A percentile compares a stretch with the other conserved stretches of the same genome.
These are phyloP conservation scores for Periglandula ipomoeae DNA, from an alignment of 2,329 filamentous ascomycete species.

Conservation along the genomic window DNA sequence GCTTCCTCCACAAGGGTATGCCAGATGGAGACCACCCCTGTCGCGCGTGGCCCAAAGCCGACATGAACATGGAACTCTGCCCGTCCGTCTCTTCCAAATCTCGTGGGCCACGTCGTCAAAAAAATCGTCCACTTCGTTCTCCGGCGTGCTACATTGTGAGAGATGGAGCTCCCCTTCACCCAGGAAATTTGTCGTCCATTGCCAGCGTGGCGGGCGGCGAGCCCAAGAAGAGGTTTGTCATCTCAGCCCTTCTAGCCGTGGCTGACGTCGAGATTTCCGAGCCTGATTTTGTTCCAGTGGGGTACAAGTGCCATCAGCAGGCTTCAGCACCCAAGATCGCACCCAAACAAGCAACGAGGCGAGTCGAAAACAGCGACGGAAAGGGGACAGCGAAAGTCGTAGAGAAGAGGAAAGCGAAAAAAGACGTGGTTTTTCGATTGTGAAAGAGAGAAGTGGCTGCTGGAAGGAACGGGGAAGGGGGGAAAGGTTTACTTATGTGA, in stretches of 20 bases:
- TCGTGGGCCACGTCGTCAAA: conserved; percentile 1
- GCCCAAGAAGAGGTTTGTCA: background rate
- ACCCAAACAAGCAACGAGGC: background rate
- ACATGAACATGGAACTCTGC: background rate
- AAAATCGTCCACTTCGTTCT: background rate
- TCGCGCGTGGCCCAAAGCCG: conserved; percentile 6
- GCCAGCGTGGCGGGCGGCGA: background rate
- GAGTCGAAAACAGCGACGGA: conserved; percentile 6
- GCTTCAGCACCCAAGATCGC: background rate
- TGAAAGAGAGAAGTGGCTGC: conserved; percentile 15
- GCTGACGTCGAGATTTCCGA: background rate
- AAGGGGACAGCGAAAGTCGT: conserved; percentile 5
- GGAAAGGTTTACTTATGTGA: conserved; percentile 29
- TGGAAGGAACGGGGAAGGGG: conserved; percentile 21
- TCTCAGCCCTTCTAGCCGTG: too few species aligned
- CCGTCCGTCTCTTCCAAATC: background rate
- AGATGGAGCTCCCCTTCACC: background rate
- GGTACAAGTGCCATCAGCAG: conserved; percentile 4
- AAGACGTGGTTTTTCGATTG: conserved; percentile 12
- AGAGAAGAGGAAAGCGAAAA: conserved; percentile 7
- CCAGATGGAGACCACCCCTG: conserved; percentile 8
- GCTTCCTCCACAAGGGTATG: conserved; percentile 5
- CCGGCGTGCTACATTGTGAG: too few species aligned
- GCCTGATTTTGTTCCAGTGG: background rate
- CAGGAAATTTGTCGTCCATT: background rate